Evolutionary conservation across 2,329 filamentous ascomycete species (phyloP).

Genomic region (Leptographium lundbergii): DNA sequence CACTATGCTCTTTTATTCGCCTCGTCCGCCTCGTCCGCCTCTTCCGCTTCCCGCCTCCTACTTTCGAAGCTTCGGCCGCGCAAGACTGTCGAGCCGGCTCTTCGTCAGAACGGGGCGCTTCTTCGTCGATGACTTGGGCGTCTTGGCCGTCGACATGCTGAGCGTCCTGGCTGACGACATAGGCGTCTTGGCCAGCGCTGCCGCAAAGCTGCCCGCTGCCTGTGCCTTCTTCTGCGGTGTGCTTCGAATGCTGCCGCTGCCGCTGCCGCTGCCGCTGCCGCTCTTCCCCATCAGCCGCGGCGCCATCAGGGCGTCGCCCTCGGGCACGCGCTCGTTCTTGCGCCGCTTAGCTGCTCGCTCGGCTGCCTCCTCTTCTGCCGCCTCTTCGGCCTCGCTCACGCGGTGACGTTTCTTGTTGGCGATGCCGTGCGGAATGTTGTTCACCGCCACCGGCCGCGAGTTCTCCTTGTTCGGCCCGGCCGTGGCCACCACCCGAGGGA

Average conservation of each 20-base stretch:
- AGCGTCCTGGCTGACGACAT: slow-evolving; percentile 42
- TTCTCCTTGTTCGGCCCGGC: slow-evolving; percentile 43
- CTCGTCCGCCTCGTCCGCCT: neutral
- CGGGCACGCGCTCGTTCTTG: slow-evolving; percentile 33
- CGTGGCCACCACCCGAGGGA: slow-evolving; percentile 23
- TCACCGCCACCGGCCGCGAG: slow-evolving; percentile 25
- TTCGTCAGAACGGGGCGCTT: slow-evolving; percentile 40
- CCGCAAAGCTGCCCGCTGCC: neutral
- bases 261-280: neutral
- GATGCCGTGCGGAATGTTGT: slow-evolving; percentile 33
- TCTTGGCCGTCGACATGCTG: slow-evolving; percentile 8
- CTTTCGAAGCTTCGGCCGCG: slow-evolving; percentile 43
- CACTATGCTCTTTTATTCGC: neutral
- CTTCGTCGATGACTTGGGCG: slow-evolving; percentile 37
- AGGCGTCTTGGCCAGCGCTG: slow-evolving; percentile 15
- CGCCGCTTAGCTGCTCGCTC: slow-evolving; percentile 47
- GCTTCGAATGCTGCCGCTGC: slow-evolving; percentile 1
- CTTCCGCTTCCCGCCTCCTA: slow-evolving; percentile 5
- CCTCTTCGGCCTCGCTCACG: slow-evolving; percentile 43
- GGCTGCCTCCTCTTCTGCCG: slow-evolving; percentile 32
- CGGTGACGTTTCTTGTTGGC: slow-evolving; percentile 53
- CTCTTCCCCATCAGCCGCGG: slow-evolving; percentile 27
- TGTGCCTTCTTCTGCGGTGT: slow-evolving; percentile 5
- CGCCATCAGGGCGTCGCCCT: slow-evolving; percentile 40
- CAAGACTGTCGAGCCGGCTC: slow-evolving; percentile 48